Evolutionary conservation across 164 flowering plant genomes (phyloP), one percentile per base, ranked within the genome.

Genomic region (Magnolia sinica): DNA sequence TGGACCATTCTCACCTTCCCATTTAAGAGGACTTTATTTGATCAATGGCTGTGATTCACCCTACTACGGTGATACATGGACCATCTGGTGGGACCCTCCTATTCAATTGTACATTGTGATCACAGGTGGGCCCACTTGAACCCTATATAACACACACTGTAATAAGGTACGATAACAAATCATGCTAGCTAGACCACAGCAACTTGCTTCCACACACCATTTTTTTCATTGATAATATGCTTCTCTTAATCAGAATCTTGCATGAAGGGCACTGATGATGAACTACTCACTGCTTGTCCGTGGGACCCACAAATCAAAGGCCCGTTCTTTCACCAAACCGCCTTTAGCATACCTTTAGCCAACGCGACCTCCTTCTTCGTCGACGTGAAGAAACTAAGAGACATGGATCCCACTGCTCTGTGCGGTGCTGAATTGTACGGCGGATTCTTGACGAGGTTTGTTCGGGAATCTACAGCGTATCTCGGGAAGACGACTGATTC

Each of bases 401-500:
- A 74, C 22, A 64, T 64, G 70, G 18, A 45, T 23, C 76, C 76
- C 1, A 13, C 9, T 1, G 58, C 76, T 59, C 45, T 74, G 4
- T 74, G 76, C 11, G 76, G 70, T 24, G 24, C 71, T 23, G 76
- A 74, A 7, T 37, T 64, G 14, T 65, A 74, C 61, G 50, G 71
- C 18, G 76, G 76, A 55, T 64, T 74, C 27, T 23, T 64, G 18
- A 64, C 64, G 70, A 74, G 76, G 19, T 74, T 18, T 18, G 63
- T 74, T 8, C 76, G 76, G 20, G 22, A 51, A 22, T 74, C 76
- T 7, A 74, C 76, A 5, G 76, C 76, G 20, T 74, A 74, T 67
- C 19, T 74, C 59, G 76, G 70, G 2, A 74, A 74, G 71, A 74
- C 70, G 19, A 31, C 31, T 7, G 76, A 74, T 61, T 74, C 61